Evolutionary conservation across 2,329 filamentous ascomycete genomes (phyloP), one percentile per base, ranked within the genome.

Genomic region (Pestalotiopsis sp.): DNA sequence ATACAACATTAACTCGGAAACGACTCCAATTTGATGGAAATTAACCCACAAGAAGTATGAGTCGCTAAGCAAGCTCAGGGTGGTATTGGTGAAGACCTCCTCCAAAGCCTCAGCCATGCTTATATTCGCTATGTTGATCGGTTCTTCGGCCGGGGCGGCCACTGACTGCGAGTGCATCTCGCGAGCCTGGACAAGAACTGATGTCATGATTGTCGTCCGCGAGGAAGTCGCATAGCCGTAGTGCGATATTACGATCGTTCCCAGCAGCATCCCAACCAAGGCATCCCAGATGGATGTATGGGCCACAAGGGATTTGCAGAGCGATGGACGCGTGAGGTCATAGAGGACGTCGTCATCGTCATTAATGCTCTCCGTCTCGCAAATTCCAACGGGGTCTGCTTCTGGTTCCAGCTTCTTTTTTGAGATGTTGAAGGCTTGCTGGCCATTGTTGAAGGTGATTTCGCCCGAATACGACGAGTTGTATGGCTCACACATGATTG

Each of bases 1-100:
- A 3, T 9, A 9, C 9, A n/a, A 52, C 0, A 6, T 52, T n/a
- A 52, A 9, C 14, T n/a, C 2, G 13, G 3, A 17, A n/a, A 0
- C 14, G 2, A 1, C 1, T 17, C 4, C 13, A n/a, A 17, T 7
- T 3, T n/a, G 2, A 11, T 5, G 2, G 4, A 6, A 5, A 7
- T 4, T 7, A 2, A 45, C 45, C 11, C 5, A 52, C 45, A 52
- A n/a, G 6, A 52, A 52, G 17, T 52, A 52, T 14, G 45, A 52
- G 17, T 52, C 45, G 45, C 45, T 23, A 4, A 52, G 45, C 6
- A 52, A 52, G 17, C 45, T 52, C 45, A 52, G 20, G 6, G 45
- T 52, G 4, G n/a, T 52, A n/a, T 23, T 52, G 5, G 45, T 52
- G 5, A 52, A 17, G 14, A 52, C 17, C 2, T 52, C 17, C 45